Percentiles rank a stretch among this genome's conserved stretches.
Evolutionary conservation across 2,329 filamentous ascomycete genomes (phyloP).

Genomic region (Sclerotinia nivalis): DNA sequence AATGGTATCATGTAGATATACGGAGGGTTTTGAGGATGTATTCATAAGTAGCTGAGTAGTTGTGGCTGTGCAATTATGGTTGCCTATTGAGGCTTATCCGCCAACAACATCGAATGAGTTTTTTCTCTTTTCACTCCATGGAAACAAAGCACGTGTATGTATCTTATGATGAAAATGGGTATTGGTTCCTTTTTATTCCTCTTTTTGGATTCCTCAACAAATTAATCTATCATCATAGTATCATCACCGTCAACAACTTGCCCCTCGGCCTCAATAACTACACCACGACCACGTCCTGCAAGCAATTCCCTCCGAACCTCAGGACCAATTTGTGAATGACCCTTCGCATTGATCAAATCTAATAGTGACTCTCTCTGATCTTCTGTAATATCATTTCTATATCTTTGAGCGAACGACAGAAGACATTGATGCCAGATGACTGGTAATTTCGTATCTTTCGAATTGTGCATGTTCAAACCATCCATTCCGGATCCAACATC

Average conservation of each 20-base stretch:
- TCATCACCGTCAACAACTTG: constrained; percentile 73
- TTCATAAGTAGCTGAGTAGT: background rate
- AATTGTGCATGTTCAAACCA: constrained; percentile 48
- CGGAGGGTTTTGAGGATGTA: background rate
- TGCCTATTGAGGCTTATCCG: background rate
- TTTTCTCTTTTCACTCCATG: background rate
- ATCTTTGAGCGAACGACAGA: constrained; percentile 88
- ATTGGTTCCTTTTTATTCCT: constrained; percentile 4
- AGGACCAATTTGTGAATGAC: constrained; percentile 85
- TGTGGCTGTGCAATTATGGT: constrained; percentile 5
- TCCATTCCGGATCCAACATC: constrained; percentile 56
- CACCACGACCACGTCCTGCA: constrained; percentile 82
- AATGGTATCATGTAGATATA: background rate
- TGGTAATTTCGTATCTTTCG: constrained; percentile 69
- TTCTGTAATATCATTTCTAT: constrained; percentile 94
- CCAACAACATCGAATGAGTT: background rate
- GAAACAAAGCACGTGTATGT: background rate
- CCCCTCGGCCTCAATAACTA: constrained; percentile 61
- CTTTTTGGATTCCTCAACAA: constrained; percentile 10
- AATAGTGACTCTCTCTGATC: constrained; percentile 89
- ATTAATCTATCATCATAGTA: constrained; percentile 74
- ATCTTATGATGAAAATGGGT: background rate
- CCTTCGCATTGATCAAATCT: constrained; percentile 80
- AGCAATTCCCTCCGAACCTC: constrained; percentile 88
- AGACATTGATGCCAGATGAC: constrained; percentile 97